These are phyloP conservation scores for Rehmannia glutinosa DNA, from an alignment of 257 asterid species.

Conservation along the genomic window DNA sequence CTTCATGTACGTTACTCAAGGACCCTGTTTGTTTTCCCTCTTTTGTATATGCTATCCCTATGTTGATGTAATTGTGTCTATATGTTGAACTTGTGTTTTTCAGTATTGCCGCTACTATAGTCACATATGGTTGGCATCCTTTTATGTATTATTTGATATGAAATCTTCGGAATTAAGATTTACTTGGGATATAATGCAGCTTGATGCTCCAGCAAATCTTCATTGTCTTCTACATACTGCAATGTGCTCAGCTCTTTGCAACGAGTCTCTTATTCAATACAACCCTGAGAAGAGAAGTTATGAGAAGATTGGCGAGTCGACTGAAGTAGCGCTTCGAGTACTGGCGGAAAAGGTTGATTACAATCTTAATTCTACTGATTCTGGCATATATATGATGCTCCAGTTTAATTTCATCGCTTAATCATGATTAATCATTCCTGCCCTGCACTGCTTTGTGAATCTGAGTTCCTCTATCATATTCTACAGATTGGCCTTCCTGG, in stretches of 20 bases:
- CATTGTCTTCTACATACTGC: slow-evolving; percentile 95
- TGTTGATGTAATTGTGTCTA: not conserved
- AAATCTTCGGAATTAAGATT: slow-evolving; percentile 18
- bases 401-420: slow-evolving; percentile 13
- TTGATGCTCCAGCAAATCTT: slow-evolving; percentile 80
- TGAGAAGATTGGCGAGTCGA: slow-evolving; percentile 99
- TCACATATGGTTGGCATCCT: not conserved
- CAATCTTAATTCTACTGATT: slow-evolving; percentile 13
- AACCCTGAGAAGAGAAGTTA: slow-evolving; percentile 89
- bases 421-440: not conserved
- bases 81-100: not conserved
- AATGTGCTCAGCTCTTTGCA: slow-evolving; percentile 98
- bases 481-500: slow-evolving; percentile 99
- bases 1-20: not conserved
- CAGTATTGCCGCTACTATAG: not conserved
- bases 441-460: slow-evolving; percentile 10
- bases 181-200: slow-evolving; percentile 53
- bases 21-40: not conserved
- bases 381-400: not conserved
- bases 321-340: slow-evolving; percentile 98
- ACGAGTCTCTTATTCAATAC: slow-evolving; percentile 87
- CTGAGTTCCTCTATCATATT: slow-evolving; percentile 17
- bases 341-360: slow-evolving; percentile 87
- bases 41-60: not conserved
- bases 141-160: slow-evolving; percentile 8